Base-by-base conservation (phyloP, 2,329 filamentous ascomycete genomes). In the Stachybotrys chartarum region DNA sequence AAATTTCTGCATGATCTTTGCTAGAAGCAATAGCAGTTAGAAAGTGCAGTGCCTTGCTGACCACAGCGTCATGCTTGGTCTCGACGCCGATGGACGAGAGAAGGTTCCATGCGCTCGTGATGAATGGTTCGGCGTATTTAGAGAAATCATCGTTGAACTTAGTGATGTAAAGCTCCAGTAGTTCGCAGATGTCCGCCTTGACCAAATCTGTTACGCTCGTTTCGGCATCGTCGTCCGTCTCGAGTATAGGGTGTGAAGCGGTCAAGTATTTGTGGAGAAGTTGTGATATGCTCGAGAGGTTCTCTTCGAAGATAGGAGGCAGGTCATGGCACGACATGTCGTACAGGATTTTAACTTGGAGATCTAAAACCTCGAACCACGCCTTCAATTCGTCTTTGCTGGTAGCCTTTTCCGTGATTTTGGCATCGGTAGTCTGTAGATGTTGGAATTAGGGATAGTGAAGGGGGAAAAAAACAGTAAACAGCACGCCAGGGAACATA, bases 251-350 rank as follows among this genome's bases (percentile, higher is more conserved):
- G 70, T 95, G 97, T 63, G 91, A 83, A 72, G 96, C 99, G 18
- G 84, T 86, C 54, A 99, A 81, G 71, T 99, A 99, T 72, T 96
- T 97, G 74, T 96, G 88, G 16, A 97, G 79, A 14, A 97, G 79
- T 24, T 80, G 78, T 17, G 90, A 88, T 61, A 99, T 88, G 59
- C 83, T 83, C 51, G 78, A 73, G 18, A 99, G 80, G 67, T 96
- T 89, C 61, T 95, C 88, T 76, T 99, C 94, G 70, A 99, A 96
- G 63, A 94, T 86, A 2, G 93, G 92, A 16, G 94, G 91, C 63
- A 99, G 81, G 70, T 99, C 94, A 70, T 99, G 95, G 68, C 87
- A 96, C n/a, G 92, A 97, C 53, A 99, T 84, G 72, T 99, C 95
- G 75, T 94, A 94, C 68, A 97, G 85, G 51, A 99, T 85, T 76